These are phyloP conservation scores for Podospora pseudopauciseta DNA, from an alignment of 495 filamentous ascomycete species.

Conservation along the genomic window DNA sequence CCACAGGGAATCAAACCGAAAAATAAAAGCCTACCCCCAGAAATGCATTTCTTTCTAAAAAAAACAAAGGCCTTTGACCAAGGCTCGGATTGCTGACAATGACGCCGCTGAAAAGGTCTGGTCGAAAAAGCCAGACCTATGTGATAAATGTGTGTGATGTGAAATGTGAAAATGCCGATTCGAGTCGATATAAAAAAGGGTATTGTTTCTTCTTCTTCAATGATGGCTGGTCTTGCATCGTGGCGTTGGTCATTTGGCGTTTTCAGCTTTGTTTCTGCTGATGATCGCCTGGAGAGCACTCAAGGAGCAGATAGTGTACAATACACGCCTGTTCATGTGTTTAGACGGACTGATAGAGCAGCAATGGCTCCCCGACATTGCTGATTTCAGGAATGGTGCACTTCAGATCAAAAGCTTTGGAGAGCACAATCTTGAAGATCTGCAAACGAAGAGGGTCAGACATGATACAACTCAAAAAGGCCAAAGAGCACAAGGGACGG, in stretches of 20 bases:
- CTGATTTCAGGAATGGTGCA: conserved; percentile 99
- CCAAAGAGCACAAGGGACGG: neutral
- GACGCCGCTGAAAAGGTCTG: conserved; percentile 4
- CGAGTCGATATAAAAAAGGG: conserved; percentile 7
- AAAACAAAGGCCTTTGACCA: neutral
- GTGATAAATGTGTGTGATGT: neutral
- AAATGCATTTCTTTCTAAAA: conserved; percentile 6
- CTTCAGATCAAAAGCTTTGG: conserved; percentile 97
- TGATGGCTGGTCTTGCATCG: conserved; percentile 10
- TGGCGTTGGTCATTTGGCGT: neutral
- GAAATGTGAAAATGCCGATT: conserved; percentile 10
- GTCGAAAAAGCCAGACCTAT: neutral
- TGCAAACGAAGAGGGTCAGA: conserved; percentile 36
- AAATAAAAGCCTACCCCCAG: conserved; percentile 17
- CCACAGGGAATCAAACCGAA: conserved; percentile 5
- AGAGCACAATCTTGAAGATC: conserved; percentile 99
- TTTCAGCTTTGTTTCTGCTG: neutral
- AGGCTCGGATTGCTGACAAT: conserved; percentile 4
- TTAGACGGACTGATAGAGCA: conserved; percentile 83
- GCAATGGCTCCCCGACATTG: conserved; percentile 91
- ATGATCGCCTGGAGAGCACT: neutral
- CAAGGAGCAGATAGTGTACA: neutral
- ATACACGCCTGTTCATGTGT: neutral
- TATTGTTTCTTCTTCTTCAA: conserved; percentile 6
- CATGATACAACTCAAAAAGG: neutral